These are phyloP conservation scores for Epicoccum sorghinum DNA, from an alignment of 2,329 filamentous ascomycete genomes.

Conservation along the genomic window DNA sequence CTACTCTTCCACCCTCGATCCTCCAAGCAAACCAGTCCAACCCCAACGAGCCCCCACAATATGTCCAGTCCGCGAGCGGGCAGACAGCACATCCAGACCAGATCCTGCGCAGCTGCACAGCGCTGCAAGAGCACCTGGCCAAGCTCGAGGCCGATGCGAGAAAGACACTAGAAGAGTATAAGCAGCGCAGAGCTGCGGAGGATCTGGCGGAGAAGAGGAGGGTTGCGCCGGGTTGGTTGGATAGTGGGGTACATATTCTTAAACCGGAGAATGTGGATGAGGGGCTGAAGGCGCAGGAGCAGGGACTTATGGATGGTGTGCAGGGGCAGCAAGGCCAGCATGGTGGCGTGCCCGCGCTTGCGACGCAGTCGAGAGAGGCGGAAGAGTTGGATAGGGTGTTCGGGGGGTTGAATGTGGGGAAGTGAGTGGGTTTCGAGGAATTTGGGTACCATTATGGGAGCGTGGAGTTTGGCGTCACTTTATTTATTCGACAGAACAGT, in stretches of 20 bases:
- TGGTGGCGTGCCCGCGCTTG: slow-evolving; percentile 12
- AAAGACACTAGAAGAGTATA: slow-evolving; percentile 70
- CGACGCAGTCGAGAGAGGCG: slow-evolving; percentile 60
- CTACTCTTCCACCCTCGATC: slow-evolving; percentile 78
- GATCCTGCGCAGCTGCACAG: slow-evolving; percentile 80
- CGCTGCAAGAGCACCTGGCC: slow-evolving; percentile 76
- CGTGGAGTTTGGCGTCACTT: slow-evolving; percentile 10
- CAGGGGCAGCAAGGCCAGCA: slow-evolving; percentile 16
- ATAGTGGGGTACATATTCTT: slow-evolving; percentile 69
- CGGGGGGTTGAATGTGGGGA: slow-evolving; percentile 59
- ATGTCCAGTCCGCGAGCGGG: slow-evolving; percentile 76
- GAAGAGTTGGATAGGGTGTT: slow-evolving; percentile 68
- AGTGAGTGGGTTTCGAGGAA: background rate
- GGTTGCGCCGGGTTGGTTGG: slow-evolving; percentile 80
- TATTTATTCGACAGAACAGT: too few species aligned
- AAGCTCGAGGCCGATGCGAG: slow-evolving; percentile 72
- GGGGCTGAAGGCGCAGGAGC: slow-evolving; percentile 60
- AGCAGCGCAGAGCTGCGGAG: slow-evolving; percentile 67
- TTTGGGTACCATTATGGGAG: background rate
- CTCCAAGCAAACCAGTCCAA: slow-evolving; percentile 52
- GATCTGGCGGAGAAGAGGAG: slow-evolving; percentile 81
- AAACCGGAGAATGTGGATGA: slow-evolving; percentile 63
- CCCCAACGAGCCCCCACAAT: slow-evolving; percentile 71
- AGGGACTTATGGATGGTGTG: slow-evolving; percentile 35
- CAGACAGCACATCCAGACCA: slow-evolving; percentile 83